Evolutionary conservation across 345 rosid species (phyloP).

Genomic region (Acer saccharum): DNA sequence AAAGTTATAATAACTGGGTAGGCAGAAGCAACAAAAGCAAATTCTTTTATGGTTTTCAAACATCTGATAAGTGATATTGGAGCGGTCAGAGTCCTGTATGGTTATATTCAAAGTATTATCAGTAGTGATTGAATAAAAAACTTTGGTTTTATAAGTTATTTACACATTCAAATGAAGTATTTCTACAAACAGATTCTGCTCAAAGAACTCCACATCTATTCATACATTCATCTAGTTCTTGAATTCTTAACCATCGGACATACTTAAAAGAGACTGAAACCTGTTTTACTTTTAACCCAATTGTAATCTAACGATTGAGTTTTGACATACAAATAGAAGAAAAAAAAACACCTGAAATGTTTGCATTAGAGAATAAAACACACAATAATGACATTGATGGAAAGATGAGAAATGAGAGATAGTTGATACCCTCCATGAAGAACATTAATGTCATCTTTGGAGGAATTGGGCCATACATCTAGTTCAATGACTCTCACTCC

Average conservation of each 20-base stretch:
- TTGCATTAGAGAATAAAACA: too few relatives aligned
- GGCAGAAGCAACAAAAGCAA: constrained; percentile 75
- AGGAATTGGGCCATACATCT: constrained; percentile 92
- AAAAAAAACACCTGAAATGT: neutral
- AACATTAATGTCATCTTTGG: constrained; percentile 67
- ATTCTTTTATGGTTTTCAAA: constrained; percentile 69
- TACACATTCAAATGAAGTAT: neutral
- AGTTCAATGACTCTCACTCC: constrained; percentile 93
- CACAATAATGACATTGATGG: too few relatives aligned
- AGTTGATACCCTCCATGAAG: constrained; percentile 85
- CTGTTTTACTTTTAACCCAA: too few relatives aligned
- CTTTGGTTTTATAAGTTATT: neutral
- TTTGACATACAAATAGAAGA: neutral
- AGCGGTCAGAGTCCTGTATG: constrained; percentile 74
- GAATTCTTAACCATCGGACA: too few relatives aligned
- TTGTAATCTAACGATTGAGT: neutral
- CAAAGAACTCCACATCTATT: neutral
- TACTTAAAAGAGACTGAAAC: too few relatives aligned
- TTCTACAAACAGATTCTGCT: neutral
- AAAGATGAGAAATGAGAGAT: too few relatives aligned
- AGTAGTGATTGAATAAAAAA: neutral
- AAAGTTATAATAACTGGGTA: constrained; percentile 90
- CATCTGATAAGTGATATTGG: constrained; percentile 79
- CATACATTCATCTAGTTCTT: neutral
- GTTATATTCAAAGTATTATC: constrained; percentile 5